Evolutionary conservation across 768 basidiomycete species (phyloP), one percentile per base, ranked within the genome.

Genomic region (Phlebiopsis flavidoalba): DNA sequence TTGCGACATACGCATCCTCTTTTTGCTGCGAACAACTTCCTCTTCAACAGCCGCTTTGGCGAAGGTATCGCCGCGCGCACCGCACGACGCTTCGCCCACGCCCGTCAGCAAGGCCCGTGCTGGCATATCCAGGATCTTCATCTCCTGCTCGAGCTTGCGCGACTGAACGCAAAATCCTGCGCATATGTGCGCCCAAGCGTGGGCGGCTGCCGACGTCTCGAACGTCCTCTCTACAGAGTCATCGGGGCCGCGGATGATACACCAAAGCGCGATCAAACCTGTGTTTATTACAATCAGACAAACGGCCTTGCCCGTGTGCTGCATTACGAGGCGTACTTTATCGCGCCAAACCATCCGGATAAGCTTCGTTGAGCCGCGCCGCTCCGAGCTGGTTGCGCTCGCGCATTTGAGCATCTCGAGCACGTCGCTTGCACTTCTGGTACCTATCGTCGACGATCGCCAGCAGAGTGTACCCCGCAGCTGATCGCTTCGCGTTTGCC

Each of bases 391-490:
- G 71, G 5, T 52, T 55, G 50, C 74, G 73, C 66, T 84, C 82
- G 24, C 82, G 71, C n/a, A n/a, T 64, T 79, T 84, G 50, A 80
- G 69, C 64, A 81, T 71, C 71, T 86, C 81, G 47, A 85, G 71
- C 58, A 75, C 78, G 66, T 87, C 85, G 66, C 76, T 80, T 8
- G 76, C 76, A n/a, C 53, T 71, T 71, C 58, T 77, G 69, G 64
- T 80, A 85, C 43, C 70, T 40, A 46, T 80, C 82, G 59, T 83
- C 79, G 43, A 84, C 83, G 62, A 88, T 73, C 1, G 86, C 86
- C 17, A 88, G 78, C 40, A 88, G 74, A 66, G 80, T 85, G 70
- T 85, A 86, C 11, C n/a, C n/a, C 80, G 58, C 86, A 85, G 59
- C 84, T 22, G 12, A 50, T 64, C 69, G 36, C 40, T 59, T n/a